Percentiles rank a stretch among this genome's conserved stretches.
phyloP scores from a whole-genome alignment of 805 yeast genomes.

The Spathaspora sp. region DNA sequence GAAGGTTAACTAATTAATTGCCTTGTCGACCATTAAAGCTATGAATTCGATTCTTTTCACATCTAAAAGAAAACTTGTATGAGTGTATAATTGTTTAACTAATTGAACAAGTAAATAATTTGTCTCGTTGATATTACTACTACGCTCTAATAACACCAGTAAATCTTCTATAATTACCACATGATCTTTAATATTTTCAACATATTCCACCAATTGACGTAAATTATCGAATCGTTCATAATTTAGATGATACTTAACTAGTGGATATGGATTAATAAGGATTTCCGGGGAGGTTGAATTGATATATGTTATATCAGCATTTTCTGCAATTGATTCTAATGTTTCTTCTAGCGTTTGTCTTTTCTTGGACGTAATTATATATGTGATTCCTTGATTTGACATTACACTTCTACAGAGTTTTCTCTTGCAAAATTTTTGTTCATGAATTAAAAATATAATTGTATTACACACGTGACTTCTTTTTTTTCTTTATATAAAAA shows the following conservation, averaged over 20 bases:
- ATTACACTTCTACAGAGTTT: not conserved
- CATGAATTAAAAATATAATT: not conserved
- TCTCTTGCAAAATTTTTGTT: not conserved
- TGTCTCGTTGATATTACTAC: slow-evolving; percentile 2
- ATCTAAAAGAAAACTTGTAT: slow-evolving; percentile 5
- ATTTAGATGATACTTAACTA: slow-evolving; percentile 4
- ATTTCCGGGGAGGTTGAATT: slow-evolving; percentile 10
- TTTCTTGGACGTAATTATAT: slow-evolving; percentile 1
- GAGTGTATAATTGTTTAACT: slow-evolving; percentile 1
- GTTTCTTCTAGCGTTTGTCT: not conserved
- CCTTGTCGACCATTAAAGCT: slow-evolving; percentile 6
- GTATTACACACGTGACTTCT: not conserved
- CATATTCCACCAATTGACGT: slow-evolving; percentile 3
- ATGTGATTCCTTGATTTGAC: slow-evolving; percentile 1
- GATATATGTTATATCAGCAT: slow-evolving; percentile 4
- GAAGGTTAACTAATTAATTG: not conserved
- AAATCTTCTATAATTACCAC: slow-evolving; percentile 9
- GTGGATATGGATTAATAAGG: slow-evolving; percentile 1
- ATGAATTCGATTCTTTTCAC: slow-evolving; percentile 5
- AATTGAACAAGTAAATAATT: slow-evolving; percentile 7
- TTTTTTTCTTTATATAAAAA: not conserved
- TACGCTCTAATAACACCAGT: slow-evolving; percentile 4
- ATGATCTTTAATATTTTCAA: not conserved
- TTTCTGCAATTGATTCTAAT: not conserved
- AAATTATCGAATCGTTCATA: slow-evolving; percentile 9